A percentile compares a stretch with the other conserved stretches of the same genome.
phyloP scores from a whole-genome alignment of 2,329 filamentous ascomycete species.

The Phialocephala sp. region DNA sequence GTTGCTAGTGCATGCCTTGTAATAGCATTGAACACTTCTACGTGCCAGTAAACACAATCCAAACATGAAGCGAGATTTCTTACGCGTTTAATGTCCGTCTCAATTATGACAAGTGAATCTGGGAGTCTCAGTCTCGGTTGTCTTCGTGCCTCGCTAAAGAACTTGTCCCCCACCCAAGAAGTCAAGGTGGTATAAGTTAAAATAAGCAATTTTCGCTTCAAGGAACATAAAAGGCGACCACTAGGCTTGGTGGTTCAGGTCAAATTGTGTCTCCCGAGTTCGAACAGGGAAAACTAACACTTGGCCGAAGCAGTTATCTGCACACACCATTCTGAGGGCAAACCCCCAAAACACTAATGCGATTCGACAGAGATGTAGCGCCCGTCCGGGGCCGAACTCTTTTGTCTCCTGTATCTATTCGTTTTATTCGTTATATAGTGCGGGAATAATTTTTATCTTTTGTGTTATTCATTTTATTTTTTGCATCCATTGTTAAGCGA shows the following conservation, averaged over 20 bases:
- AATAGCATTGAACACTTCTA: neutral
- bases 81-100: too few species aligned
- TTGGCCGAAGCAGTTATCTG: neutral
- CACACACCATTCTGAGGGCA: neutral
- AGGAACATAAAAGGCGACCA: neutral
- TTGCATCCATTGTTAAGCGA: neutral
- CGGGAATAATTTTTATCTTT: neutral
- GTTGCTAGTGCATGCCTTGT: conserved; percentile 19
- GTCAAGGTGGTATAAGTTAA: neutral
- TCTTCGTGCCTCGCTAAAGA: neutral
- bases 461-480: neutral
- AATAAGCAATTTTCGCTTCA: neutral
- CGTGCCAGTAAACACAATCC: too few species aligned
- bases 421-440: too few species aligned
- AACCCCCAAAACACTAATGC: too few species aligned
- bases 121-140: neutral
- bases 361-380: conserved; percentile 1
- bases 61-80: too few species aligned
- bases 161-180: neutral
- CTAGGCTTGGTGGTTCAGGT: neutral
- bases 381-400: neutral
- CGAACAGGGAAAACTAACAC: neutral
- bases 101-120: too few species aligned
- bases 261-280: neutral
- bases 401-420: neutral